A percentile compares a stretch with the other conserved stretches of the same genome.
phyloP scores from a whole-genome alignment of 2,329 filamentous ascomycete genomes.

The Alternaria arbusti region DNA sequence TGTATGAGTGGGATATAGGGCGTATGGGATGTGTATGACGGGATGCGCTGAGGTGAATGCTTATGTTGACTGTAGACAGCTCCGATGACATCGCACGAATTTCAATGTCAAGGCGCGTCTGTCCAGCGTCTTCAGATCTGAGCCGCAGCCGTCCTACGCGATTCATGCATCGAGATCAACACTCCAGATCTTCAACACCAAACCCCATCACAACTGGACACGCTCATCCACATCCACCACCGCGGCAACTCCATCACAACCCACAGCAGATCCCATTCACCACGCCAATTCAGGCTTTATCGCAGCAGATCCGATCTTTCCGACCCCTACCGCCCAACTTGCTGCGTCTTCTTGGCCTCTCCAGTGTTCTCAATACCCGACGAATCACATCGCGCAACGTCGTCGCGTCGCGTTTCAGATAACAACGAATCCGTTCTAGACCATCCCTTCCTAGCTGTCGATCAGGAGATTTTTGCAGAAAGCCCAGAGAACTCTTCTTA shows the following conservation, averaged over 20 bases:
- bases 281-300: background rate
- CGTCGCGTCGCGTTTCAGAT: background rate
- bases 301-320: background rate
- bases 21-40: background rate
- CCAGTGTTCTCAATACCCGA: background rate
- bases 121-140: background rate
- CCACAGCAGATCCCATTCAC: background rate
- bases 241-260: background rate
- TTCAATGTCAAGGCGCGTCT: background rate
- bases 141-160: background rate
- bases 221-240: background rate
- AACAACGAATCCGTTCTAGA: background rate
- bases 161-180: background rate
- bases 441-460: background rate
- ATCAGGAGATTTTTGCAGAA: constrained; percentile 1
- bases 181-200: background rate
- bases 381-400: background rate
- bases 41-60: background rate
- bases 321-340: background rate
- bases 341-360: background rate
- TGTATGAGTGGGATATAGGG: background rate
- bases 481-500: background rate
- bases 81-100: background rate
- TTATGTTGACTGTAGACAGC: background rate
- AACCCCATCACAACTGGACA: background rate